These are phyloP conservation scores for Nakataea oryzae DNA, from an alignment of 2,329 filamentous ascomycete species.

Conservation along the genomic window DNA sequence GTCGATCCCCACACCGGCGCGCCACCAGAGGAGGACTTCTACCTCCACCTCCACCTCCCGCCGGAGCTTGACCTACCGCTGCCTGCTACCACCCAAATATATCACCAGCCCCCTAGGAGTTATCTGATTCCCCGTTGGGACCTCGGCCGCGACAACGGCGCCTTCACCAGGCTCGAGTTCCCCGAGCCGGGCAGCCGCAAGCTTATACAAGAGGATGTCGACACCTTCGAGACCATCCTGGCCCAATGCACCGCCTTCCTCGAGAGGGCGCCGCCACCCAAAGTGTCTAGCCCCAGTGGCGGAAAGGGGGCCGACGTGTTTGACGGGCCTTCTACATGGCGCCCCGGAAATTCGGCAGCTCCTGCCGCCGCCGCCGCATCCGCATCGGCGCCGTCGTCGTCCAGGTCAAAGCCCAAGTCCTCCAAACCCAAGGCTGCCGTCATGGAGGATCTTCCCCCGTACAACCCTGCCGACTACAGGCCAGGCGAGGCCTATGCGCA, in stretches of 20 bases:
- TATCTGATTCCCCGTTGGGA: constrained; percentile 97
- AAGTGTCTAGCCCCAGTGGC: constrained; percentile 17
- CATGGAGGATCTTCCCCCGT: constrained; percentile 42
- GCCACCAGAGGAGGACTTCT: constrained; percentile 79
- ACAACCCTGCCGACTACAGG: constrained; percentile 74
- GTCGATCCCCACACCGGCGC: constrained; percentile 40
- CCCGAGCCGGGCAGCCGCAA: constrained; percentile 60
- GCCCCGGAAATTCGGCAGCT: not conserved
- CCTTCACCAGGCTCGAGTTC: constrained; percentile 91
- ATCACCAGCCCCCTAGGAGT: constrained; percentile 84
- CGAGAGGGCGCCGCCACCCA: constrained; percentile 64
- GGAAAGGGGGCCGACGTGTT: not conserved
- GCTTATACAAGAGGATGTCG: constrained; percentile 79
- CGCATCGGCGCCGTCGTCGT: constrained; percentile 9
- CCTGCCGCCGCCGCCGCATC: constrained; percentile 12
- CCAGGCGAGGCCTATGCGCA: constrained; percentile 70
- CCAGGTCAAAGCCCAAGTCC: not conserved
- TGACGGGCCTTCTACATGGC: not conserved
- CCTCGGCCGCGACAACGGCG: constrained; percentile 74
- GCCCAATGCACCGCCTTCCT: constrained; percentile 94
- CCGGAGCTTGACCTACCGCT: constrained; percentile 90
- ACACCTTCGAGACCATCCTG: constrained; percentile 91
- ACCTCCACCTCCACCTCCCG: constrained; percentile 87
- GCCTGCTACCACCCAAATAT: constrained; percentile 93
- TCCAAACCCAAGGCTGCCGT: constrained; percentile 12